Evolutionary conservation across 805 yeast genomes (phyloP).

Genomic region (Nakazawaea siamensis): DNA sequence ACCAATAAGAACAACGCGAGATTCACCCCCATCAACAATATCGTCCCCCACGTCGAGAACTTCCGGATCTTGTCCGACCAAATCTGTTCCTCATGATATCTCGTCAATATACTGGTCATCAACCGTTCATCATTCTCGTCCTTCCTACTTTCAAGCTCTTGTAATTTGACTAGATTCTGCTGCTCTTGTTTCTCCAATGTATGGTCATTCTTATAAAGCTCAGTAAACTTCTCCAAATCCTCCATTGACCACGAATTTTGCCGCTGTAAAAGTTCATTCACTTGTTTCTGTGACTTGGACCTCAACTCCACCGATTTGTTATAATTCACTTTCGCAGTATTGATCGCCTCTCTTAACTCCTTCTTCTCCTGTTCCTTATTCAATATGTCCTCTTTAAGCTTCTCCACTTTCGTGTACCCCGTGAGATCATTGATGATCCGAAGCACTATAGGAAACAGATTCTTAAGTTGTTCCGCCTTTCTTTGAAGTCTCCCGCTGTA

Average conservation of each 20-base stretch:
- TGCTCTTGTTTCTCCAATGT: conserved; percentile 54
- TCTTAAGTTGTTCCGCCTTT: conserved; percentile 49
- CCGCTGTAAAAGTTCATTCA: conserved; percentile 80
- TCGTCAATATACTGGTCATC: conserved; percentile 68
- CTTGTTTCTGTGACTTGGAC: conserved; percentile 67
- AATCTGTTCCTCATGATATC: conserved; percentile 95
- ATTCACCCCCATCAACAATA: conserved; percentile 82
- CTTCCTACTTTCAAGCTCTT: conserved; percentile 47
- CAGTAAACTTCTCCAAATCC: conserved; percentile 82
- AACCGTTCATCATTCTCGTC: conserved; percentile 65
- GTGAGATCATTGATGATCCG: conserved; percentile 81
- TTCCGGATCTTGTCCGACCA: conserved; percentile 96
- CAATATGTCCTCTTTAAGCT: conserved; percentile 55
- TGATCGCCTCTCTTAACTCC: conserved; percentile 39
- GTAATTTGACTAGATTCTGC: conserved; percentile 38
- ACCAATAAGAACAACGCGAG: conserved; percentile 69
- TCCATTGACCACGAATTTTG: conserved; percentile 72
- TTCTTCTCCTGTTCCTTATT: conserved; percentile 43
- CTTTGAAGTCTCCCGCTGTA: conserved; percentile 33
- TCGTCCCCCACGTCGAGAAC: conserved; percentile 96
- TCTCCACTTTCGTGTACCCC: conserved; percentile 79
- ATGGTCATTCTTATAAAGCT: conserved; percentile 75
- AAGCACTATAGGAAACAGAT: conserved; percentile 50
- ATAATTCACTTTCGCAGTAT: conserved; percentile 40
- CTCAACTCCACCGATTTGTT: conserved; percentile 55